Base-by-base conservation (phyloP, 352 stramenopile genomes). In the Aphanomyces stellatus region DNA sequence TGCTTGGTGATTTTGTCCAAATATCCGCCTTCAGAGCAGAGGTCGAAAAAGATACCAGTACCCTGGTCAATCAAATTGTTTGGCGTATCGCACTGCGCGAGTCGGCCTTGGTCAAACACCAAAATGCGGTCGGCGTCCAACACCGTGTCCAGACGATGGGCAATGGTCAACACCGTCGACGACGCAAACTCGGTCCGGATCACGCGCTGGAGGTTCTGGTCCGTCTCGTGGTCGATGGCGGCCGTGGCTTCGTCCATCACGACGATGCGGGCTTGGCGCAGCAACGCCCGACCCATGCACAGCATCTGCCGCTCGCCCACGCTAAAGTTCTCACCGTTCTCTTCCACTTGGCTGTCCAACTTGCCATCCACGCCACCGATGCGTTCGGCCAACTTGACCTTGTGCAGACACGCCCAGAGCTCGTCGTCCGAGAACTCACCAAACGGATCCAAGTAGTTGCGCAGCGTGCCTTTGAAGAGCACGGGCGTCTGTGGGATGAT, bases 71-170 rank as follows among this genome's bases (percentile, higher is more conserved):
- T 62, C 19, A 97, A 67, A 7, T 85, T 66, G 5, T 53, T 22
- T 7, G 88, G 87, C 15, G 76, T 48, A 22, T 79, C 90, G 65
- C 81, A 85, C 65, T 97, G 83, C 13, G 74, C 81, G 19, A 78
- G 74, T 31, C 67, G 70, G 1, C 93, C 93, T 30, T 82, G 51
- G 65, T 93, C 90, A 69, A 98, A 82, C 0, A 97, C 91, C 19
- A 97, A 61, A 34, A 98, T 82, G 10, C 72, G 70, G 73, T 98
- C 90, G 64, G 82, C 94, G 71, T 98, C 90, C 71, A 97, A 93
- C 49, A 98, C 93, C 8, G 93, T 97, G 65, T 97, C 81, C n/a
- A 98, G 69, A n/a, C 93, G 76, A 75, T 98, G 93, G 11, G 93
- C 93, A 56, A 98, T 96, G 0, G 87, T 96, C 1, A 98, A 55